Base-by-base conservation (phyloP, 2,329 filamentous ascomycete species). In the Alternaria novae-zelandiae region DNA sequence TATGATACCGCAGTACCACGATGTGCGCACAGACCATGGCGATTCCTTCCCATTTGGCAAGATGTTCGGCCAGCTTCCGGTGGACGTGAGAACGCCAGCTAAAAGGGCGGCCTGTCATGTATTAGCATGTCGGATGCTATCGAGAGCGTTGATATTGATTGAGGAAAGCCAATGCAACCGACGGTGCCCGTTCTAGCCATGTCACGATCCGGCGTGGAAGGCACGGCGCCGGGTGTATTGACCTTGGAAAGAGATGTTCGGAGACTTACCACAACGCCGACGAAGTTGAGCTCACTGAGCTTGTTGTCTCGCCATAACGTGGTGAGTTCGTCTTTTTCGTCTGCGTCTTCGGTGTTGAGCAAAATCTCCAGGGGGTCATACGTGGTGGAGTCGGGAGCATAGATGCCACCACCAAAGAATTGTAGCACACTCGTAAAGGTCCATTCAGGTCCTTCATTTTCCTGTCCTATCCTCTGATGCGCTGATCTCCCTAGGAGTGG, bases 1-100 rank as follows among this genome's bases (percentile, higher is more conserved):
- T 11, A 86, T 76, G 41, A 83, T 82, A 12, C 81, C 82, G 54
- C 76, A 78, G 67, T 79, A 83, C 80, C 80, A 83, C 20, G 77
- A 78, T 11, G 81, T 79, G 11, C 81, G 76, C 5, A 83, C 77
- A 5, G 74, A 65, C 82, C 82, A 83, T 3, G 82, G 81, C 13
- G 79, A 76, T 41, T 68, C 32, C n/a, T 70, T 53, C 6, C 75
- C 80, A 49, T 79, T 80, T 11, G 73, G 72, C 8, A 83, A 70
- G 21, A 83, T 76, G 53, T 76, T 75, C 1, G 82, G 82, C 82
- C 82, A 83, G 47, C 76, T 78, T 11, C 82, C 81, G 1, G 82
- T 83, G 7, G 80, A 82, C 1, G 81, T 83, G 13, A 83, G 71
- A 41, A 79, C 79, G 10, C 78, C 78, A 15, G 79, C 78, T 2